Evolutionary conservation across 2,329 filamentous ascomycete genomes (phyloP).

Genomic region (Penicillium sp.): DNA sequence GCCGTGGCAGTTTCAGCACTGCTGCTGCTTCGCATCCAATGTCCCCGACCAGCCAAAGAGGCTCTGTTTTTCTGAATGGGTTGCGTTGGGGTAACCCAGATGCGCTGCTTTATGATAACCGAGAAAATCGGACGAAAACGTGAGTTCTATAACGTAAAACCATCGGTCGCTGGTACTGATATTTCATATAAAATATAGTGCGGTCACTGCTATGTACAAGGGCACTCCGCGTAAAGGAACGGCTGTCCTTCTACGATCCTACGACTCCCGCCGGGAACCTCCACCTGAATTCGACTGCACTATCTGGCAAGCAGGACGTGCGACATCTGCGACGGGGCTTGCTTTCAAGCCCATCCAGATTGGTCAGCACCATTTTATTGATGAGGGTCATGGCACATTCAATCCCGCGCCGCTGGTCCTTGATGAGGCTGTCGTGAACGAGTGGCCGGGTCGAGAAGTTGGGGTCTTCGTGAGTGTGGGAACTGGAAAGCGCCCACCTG

Average conservation of each 20-base stretch:
- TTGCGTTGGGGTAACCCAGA: slow-evolving; percentile 68
- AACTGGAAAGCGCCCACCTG: slow-evolving; percentile 75
- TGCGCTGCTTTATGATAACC: slow-evolving; percentile 74
- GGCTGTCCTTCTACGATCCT: slow-evolving; percentile 74
- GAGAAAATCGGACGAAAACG: slow-evolving; percentile 84
- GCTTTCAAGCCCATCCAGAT: slow-evolving; percentile 95
- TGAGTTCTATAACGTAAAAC: slow-evolving; percentile 33
- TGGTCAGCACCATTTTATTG: slow-evolving; percentile 85
- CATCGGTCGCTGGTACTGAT: slow-evolving; percentile 10
- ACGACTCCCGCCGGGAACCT: slow-evolving; percentile 87
- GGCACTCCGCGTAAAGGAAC: slow-evolving; percentile 61
- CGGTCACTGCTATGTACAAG: slow-evolving; percentile 82
- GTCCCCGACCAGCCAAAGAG: slow-evolving; percentile 48
- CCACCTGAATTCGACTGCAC: slow-evolving; percentile 86
- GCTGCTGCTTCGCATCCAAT: slow-evolving; percentile 58
- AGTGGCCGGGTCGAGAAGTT: slow-evolving; percentile 89
- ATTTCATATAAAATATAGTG: slow-evolving; percentile 44
- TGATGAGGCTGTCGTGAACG: slow-evolving; percentile 82
- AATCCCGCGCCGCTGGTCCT: slow-evolving; percentile 79
- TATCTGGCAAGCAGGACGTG: slow-evolving; percentile 92
- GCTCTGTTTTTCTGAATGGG: slow-evolving; percentile 38
- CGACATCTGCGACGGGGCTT: slow-evolving; percentile 81
- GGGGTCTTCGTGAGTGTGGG: slow-evolving; percentile 88
- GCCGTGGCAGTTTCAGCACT: slow-evolving; percentile 74
- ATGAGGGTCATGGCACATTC: slow-evolving; percentile 83